Conservation (phyloP, 2,329 filamentous ascomycete species). For the Fusarium sp. region DNA sequence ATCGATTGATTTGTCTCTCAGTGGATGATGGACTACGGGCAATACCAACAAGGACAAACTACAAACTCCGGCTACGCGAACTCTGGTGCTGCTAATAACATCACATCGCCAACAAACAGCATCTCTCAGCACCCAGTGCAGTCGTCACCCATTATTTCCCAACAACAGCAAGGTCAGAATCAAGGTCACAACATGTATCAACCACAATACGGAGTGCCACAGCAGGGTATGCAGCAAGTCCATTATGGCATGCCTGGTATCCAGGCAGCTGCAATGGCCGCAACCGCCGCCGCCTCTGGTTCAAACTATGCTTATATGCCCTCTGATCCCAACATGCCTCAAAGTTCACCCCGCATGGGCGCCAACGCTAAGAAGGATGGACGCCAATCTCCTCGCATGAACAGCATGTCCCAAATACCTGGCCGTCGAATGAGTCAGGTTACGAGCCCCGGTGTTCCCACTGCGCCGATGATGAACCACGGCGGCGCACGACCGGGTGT, state of each 20-base stretch:
- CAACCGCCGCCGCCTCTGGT: conserved; percentile 90
- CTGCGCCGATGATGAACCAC: conserved; percentile 81
- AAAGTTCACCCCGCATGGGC: conserved; percentile 80
- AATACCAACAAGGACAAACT: conserved; percentile 74
- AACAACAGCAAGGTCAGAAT: conserved; percentile 72
- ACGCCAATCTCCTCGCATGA: conserved; percentile 82
- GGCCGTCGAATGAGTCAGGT: conserved; percentile 80
- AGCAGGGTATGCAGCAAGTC: conserved; percentile 74
- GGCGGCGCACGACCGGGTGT: conserved; percentile 61
- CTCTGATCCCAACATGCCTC: conserved; percentile 74
- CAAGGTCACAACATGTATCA: conserved; percentile 83
- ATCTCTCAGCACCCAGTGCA: conserved; percentile 75
- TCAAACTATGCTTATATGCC: conserved; percentile 79
- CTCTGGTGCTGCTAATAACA: conserved; percentile 65
- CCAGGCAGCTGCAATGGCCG: conserved; percentile 91
- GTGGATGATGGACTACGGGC: conserved; percentile 78
- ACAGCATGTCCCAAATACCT: conserved; percentile 68
- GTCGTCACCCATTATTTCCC: conserved; percentile 83
- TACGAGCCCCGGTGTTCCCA: conserved; percentile 78
- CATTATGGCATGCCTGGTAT: conserved; percentile 82
- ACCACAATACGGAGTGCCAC: conserved; percentile 78
- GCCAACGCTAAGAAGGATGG: conserved; percentile 77
- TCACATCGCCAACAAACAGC: conserved; percentile 79
- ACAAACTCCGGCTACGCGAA: conserved; percentile 73
- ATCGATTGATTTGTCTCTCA: conserved; percentile 44